A percentile compares a stretch with the other conserved stretches of the same genome.
Conservation (phyloP, 208 protist genomes). For the Phytomonas serpens region DNA sequence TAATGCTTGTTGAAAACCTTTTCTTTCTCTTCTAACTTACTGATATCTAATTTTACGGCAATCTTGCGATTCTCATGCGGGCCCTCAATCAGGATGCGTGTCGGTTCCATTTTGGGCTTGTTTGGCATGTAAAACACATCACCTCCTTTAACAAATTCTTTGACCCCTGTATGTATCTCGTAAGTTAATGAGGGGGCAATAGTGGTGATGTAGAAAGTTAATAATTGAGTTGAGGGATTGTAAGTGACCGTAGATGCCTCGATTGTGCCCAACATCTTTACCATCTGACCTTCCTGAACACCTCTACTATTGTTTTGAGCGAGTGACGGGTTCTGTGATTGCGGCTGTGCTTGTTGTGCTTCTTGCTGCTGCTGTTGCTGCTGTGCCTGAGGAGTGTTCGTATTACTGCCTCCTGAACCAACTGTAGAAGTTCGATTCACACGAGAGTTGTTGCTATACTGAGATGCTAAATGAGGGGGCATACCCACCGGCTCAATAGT, state of each 20-base stretch:
- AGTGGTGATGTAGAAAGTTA: conserved; percentile 78
- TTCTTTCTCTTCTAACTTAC: conserved; percentile 74
- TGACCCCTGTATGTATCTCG: conserved; percentile 89
- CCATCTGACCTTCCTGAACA: conserved; percentile 87
- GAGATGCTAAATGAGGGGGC: conserved; percentile 59
- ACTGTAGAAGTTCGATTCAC: neutral
- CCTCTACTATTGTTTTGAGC: conserved; percentile 26
- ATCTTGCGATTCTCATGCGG: conserved; percentile 70
- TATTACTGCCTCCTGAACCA: conserved; percentile 8
- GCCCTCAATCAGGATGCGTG: conserved; percentile 53
- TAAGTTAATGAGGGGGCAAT: conserved; percentile 62
- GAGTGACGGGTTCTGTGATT: neutral
- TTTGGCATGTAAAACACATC: conserved; percentile 80
- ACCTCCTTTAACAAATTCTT: conserved; percentile 67
- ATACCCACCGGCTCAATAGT: conserved; percentile 29
- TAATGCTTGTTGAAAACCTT: conserved; percentile 84
- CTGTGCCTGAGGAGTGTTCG: conserved; percentile 12
- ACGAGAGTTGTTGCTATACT: conserved; percentile 48
- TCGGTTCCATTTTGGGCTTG: conserved; percentile 84
- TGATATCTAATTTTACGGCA: conserved; percentile 66
- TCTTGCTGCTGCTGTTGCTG: conserved; percentile 18
- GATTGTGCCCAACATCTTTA: conserved; percentile 87
- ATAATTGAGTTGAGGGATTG: conserved; percentile 44
- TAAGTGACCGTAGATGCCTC: conserved; percentile 79
- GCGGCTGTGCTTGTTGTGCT: conserved; percentile 19